Evolutionary conservation across 768 basidiomycete species (phyloP).

Genomic region (Phanerochaete sordida): DNA sequence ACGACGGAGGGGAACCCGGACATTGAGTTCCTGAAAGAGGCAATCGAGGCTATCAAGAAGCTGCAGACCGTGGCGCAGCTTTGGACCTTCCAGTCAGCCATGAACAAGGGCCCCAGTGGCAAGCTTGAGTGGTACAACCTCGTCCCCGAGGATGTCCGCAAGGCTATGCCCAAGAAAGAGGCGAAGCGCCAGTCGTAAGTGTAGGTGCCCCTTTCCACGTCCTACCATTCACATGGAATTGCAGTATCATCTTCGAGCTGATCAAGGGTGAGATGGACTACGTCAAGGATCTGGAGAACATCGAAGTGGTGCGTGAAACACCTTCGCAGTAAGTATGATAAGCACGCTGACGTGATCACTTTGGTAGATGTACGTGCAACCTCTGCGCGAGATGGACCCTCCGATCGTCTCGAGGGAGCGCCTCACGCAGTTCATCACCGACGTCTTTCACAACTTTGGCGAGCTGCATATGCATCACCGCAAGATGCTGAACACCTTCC

Average conservation of each 20-base stretch:
- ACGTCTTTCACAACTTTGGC: constrained; percentile 86
- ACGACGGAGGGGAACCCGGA: constrained; percentile 82
- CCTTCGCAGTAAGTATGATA: too few species aligned
- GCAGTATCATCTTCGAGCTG: constrained; percentile 86
- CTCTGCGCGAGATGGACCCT: constrained; percentile 67
- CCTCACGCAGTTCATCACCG: constrained; percentile 73
- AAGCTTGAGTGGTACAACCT: constrained; percentile 93
- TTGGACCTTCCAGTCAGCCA: constrained; percentile 86
- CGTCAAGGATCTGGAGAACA: constrained; percentile 86
- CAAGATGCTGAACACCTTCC: constrained; percentile 73
- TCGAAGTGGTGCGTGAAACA: constrained; percentile 58
- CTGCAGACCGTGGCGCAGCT: constrained; percentile 80
- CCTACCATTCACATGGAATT: not conserved
- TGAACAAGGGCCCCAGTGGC: constrained; percentile 73
- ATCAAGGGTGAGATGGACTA: constrained; percentile 97
- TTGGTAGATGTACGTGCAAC: constrained; percentile 74
- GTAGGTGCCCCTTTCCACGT: not conserved
- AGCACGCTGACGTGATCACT: too few species aligned
- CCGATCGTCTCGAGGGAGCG: constrained; percentile 73
- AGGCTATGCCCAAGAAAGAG: constrained; percentile 66
- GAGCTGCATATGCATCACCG: constrained; percentile 75
- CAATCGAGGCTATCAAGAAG: constrained; percentile 79
- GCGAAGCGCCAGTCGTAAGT: constrained; percentile 82
- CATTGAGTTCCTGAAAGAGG: constrained; percentile 76
- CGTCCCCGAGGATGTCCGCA: constrained; percentile 63